Evolutionary conservation across 2,329 filamentous ascomycete species (phyloP).

Genomic region (Rhexocercosporidium sp.): DNA sequence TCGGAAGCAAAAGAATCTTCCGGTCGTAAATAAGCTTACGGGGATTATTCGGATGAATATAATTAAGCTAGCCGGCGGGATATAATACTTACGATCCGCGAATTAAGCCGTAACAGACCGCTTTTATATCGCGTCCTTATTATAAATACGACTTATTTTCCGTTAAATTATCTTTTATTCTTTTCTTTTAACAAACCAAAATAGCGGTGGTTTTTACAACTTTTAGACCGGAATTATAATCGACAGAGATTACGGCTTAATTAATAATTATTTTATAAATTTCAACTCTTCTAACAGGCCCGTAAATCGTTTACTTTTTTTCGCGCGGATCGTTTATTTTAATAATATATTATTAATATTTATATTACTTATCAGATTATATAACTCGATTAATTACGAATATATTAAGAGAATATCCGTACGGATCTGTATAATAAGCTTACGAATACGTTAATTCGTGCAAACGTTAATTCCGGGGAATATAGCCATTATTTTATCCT

Average conservation of each 20-base stretch:
- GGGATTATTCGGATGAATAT: not conserved
- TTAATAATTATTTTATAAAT: not conserved
- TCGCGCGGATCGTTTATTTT: not conserved
- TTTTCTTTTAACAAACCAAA: not conserved
- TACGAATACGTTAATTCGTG: not conserved
- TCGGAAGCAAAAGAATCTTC: not conserved
- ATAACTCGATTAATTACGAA: not conserved
- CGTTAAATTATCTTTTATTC: not conserved
- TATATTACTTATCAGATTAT: not conserved
- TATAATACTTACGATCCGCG: not conserved
- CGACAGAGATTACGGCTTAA: not conserved
- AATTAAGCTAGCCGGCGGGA: not conserved
- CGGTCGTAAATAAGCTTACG: not conserved
- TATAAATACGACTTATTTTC: not conserved
- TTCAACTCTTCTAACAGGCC: not conserved
- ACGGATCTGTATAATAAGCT: not conserved
- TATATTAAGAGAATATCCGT: not conserved
- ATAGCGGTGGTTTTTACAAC: not conserved
- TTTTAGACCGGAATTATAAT: not conserved
- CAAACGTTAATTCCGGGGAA: not conserved
- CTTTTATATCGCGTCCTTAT: not conserved
- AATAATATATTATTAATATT: not conserved
- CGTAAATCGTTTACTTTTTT: not conserved
- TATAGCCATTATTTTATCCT: not conserved
- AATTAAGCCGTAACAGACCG: not conserved